Evolutionary conservation across 2,329 filamentous ascomycete species (phyloP), one percentile per base, ranked within the genome.

Genomic region (Sodiomyces alkalinus): DNA sequence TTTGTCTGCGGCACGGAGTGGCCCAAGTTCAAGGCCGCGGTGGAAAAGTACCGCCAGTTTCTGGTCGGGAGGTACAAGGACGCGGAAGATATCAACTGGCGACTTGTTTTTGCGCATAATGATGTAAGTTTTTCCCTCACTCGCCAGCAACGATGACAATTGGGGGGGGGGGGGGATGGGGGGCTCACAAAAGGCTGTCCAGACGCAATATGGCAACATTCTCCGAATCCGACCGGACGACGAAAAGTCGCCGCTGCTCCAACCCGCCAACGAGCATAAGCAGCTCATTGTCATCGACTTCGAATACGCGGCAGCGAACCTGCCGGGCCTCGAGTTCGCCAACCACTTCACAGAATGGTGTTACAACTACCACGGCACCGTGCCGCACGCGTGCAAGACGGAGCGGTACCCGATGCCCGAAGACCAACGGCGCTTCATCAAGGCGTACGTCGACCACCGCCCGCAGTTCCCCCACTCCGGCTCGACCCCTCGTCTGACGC

Each of bases 341-440:
- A 98, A 98, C 50, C 90, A 98, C 53, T 98, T 98, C 53, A 80
- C 82, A 1, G 90, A 98, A 55, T 98, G 90, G 90, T 80, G 82
- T 42, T 96, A 96, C 62, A 87, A 98, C 54, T 98, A 98, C 53
- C 86, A 94, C 48, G 75, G 90, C 46, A 56, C 60, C 17, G 56
- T 55, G 18, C 60, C 82, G 1, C 73, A 71, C 56, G 69, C 62
- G 16, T 87, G 81, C 61, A 73, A 77, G 43, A 68, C 68, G 5
- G 56, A 58, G 29, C 53, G 58, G 29, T 98, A 93, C 52, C 90
- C 90, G 0, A 82, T 64, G 0, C 55, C 64, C 0, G 80, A 86
- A 31, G 78, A 94, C 50, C 90, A 94, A 47, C 67, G 68, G 35
- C 78, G 79, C 19, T 94, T 94, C 52, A 64, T 98, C 43, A 71